Conservation (phyloP, 352 stramenopile genomes). For the Globisporangium barbulae region DNA sequence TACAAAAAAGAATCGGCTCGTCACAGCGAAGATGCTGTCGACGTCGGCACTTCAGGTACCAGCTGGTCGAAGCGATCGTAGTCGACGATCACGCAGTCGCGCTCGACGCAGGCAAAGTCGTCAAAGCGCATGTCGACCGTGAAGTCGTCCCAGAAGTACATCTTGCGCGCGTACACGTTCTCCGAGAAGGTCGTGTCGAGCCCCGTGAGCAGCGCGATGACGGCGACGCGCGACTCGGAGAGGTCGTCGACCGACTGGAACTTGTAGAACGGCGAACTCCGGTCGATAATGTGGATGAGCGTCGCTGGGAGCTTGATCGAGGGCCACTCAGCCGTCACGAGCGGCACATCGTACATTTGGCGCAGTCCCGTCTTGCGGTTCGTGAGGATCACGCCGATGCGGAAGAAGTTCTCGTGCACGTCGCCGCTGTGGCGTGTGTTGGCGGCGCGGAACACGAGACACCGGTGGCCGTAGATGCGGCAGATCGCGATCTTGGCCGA, state of each 20-base stretch:
- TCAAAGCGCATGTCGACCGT: conserved; percentile 73
- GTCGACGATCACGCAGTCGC: conserved; percentile 63
- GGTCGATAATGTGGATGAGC: conserved; percentile 81
- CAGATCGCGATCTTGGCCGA: conserved; percentile 66
- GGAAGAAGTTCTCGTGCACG: conserved; percentile 81
- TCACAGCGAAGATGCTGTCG: not conserved
- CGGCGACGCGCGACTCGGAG: conserved; percentile 62
- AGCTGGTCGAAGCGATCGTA: conserved; percentile 67
- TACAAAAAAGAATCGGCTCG: not conserved
- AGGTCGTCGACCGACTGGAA: conserved; percentile 74
- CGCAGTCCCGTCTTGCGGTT: conserved; percentile 78
- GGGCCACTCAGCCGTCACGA: conserved; percentile 76
- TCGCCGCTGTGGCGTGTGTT: conserved; percentile 80
- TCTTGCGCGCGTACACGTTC: conserved; percentile 84
- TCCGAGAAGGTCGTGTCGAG: conserved; percentile 86
- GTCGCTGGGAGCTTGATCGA: conserved; percentile 81
- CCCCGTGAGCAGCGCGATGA: conserved; percentile 74
- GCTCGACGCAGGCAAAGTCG: conserved; percentile 71
- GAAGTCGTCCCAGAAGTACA: conserved; percentile 90
- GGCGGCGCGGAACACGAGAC: conserved; percentile 74
- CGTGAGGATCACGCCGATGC: conserved; percentile 78
- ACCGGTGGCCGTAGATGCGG: conserved; percentile 70
- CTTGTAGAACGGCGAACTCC: conserved; percentile 74
- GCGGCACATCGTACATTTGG: conserved; percentile 80
- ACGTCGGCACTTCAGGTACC: conserved; percentile 22